These are phyloP conservation scores for Moesziomyces sp. DNA, from an alignment of 1,284 basidiomycete species.

Conservation along the genomic window DNA sequence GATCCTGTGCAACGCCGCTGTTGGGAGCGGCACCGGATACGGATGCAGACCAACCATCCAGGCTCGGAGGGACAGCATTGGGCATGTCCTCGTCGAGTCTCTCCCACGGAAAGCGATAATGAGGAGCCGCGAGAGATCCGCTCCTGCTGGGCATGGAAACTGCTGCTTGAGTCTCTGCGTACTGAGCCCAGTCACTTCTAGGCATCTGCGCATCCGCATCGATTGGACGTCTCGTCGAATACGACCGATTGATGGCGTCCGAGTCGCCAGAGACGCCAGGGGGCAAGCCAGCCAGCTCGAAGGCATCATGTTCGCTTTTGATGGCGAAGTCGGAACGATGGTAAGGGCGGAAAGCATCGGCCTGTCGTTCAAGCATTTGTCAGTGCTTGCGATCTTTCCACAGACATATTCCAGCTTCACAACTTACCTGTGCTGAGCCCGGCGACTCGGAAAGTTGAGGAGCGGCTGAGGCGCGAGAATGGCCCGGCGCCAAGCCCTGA, in stretches of 20 bases:
- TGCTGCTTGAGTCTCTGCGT: background rate
- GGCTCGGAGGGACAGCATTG: background rate
- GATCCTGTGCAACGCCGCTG: background rate
- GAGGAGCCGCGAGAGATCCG: background rate
- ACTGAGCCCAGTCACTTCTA: conserved; percentile 6
- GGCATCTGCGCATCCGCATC: background rate
- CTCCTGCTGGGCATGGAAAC: background rate
- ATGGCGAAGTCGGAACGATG: conserved; percentile 1
- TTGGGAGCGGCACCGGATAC: background rate
- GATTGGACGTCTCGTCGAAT: background rate
- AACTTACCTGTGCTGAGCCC: conserved; percentile 8
- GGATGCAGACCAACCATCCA: background rate
- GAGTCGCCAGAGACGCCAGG: conserved; percentile 1
- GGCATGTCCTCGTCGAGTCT: conserved; percentile 5
- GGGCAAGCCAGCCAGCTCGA: background rate
- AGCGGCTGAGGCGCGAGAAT: conserved; percentile 1
- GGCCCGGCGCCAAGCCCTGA: conserved; percentile 7
- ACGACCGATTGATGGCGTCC: background rate
- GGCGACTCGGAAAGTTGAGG: background rate
- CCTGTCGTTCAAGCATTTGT: background rate
- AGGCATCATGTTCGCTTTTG: conserved; percentile 11
- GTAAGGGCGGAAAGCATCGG: conserved; percentile 5
- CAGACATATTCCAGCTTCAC: background rate
- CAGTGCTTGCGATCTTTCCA: background rate
- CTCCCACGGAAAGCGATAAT: conserved; percentile 16